phyloP scores from a whole-genome alignment of 2,329 filamentous ascomycete genomes.

The Aspergillus aculeatus region DNA sequence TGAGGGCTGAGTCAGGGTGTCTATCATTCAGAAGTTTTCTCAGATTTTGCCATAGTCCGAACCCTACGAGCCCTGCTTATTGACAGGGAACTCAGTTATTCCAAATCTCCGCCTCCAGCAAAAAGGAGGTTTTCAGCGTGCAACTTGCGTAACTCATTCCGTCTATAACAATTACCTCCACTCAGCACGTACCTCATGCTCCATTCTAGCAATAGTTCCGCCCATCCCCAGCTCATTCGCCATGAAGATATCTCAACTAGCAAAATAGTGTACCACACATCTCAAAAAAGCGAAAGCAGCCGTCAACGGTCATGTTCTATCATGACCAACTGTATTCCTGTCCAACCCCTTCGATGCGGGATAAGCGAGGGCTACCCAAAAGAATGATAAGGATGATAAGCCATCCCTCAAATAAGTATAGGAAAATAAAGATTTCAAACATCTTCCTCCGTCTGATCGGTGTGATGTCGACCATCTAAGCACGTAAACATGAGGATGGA shows the following conservation, averaged over 20 bases:
- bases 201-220: neutral
- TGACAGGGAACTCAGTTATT: neutral
- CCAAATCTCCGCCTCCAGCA: neutral
- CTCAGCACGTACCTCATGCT: neutral
- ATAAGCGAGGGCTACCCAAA: neutral
- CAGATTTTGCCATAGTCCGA: neutral
- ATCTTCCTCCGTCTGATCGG: too few species aligned
- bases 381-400: neutral
- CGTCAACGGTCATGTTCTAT: neutral
- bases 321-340: neutral
- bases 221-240: neutral
- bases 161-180: slow-evolving; percentile 11
- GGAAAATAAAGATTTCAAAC: too few species aligned
- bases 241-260: neutral
- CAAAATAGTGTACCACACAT: neutral
- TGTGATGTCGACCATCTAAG: too few species aligned
- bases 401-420: neutral
- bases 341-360: neutral
- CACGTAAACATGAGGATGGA: too few species aligned
- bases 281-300: neutral
- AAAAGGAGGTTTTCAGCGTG: neutral
- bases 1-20: too few species aligned
- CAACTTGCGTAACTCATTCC: slow-evolving; percentile 13
- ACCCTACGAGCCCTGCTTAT: neutral
- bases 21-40: neutral